Conservation (phyloP, 2,329 filamentous ascomycete genomes). For the Fusarium sp. region DNA sequence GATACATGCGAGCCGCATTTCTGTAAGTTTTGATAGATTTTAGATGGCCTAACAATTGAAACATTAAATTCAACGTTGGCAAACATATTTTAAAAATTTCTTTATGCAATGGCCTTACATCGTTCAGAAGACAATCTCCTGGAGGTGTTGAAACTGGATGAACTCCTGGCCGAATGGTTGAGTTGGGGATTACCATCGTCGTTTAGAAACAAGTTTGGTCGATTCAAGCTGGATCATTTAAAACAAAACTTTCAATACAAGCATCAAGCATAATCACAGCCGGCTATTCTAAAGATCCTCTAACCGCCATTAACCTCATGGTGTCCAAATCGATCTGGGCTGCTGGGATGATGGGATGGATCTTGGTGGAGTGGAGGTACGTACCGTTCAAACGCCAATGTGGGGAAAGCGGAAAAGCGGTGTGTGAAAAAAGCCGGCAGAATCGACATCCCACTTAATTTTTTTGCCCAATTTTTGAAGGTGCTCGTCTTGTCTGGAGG, state of each 20-base stretch:
- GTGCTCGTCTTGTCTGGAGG: constrained; percentile 3
- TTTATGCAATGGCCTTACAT: neutral
- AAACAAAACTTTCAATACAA: neutral
- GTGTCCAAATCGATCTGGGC: neutral
- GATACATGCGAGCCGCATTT: neutral
- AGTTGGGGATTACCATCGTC: neutral
- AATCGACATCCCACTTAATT: constrained; percentile 52
- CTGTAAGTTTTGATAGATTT: neutral
- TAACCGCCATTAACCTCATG: neutral
- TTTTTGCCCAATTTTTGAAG: constrained; percentile 43
- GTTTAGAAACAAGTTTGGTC: neutral
- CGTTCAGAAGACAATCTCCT: neutral
- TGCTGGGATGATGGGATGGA: neutral
- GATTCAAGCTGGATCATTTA: neutral
- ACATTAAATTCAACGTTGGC: no score
- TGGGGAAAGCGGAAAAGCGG: constrained; percentile 44
- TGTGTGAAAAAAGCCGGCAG: constrained; percentile 46
- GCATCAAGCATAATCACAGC: neutral
- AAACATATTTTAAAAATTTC: neutral
- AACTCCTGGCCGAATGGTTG: neutral
- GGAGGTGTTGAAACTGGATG: neutral
- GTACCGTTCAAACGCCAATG: constrained; percentile 17
- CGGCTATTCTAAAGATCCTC: neutral
- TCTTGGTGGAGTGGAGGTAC: constrained; percentile 11
- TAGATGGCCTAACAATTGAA: neutral